phyloP scores from a whole-genome alignment of 2,329 filamentous ascomycete species.

The Fusarium mexicanum region DNA sequence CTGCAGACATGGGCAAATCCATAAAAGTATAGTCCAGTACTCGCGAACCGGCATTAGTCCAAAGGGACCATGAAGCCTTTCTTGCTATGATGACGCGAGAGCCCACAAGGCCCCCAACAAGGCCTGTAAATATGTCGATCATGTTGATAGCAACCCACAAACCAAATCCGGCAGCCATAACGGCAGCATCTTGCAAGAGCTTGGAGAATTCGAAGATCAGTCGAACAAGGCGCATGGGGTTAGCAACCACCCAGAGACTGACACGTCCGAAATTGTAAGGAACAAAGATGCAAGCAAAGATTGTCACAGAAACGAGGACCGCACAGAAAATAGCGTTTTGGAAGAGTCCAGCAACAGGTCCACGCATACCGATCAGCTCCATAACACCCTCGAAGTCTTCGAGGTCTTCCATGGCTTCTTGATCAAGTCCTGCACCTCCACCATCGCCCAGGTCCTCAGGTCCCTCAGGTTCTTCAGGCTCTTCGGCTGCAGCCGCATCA shows the following conservation, averaged over 20 bases:
- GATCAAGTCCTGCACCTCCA: constrained; percentile 75
- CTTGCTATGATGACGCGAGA: constrained; percentile 46
- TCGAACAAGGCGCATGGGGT: constrained; percentile 79
- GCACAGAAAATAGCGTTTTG: constrained; percentile 97
- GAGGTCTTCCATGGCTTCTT: constrained; percentile 81
- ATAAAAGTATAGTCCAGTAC: constrained; percentile 61
- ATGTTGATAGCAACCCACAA: constrained; percentile 56
- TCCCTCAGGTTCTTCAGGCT: constrained; percentile 54
- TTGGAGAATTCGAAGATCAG: constrained; percentile 80
- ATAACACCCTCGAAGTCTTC: constrained; percentile 97
- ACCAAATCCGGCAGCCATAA: constrained; percentile 70
- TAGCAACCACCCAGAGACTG: constrained; percentile 80
- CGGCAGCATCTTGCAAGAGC: constrained; percentile 77
- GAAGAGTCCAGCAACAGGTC: constrained; percentile 86
- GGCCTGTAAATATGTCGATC: constrained; percentile 49
- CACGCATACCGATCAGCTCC: constrained; percentile 96
- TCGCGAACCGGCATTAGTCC: constrained; percentile 55
- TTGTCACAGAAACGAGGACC: constrained; percentile 86
- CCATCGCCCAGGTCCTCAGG: constrained; percentile 69
- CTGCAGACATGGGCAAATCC: constrained; percentile 61
- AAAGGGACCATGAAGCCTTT: constrained; percentile 55
- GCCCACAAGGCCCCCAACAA: constrained; percentile 47
- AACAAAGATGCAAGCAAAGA: constrained; percentile 86
- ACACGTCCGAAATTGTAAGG: constrained; percentile 93
- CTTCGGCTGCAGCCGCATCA: constrained; percentile 32